Evolutionary conservation across 2,329 filamentous ascomycete species (phyloP).

Genomic region (Fusarium keratoplasticum): DNA sequence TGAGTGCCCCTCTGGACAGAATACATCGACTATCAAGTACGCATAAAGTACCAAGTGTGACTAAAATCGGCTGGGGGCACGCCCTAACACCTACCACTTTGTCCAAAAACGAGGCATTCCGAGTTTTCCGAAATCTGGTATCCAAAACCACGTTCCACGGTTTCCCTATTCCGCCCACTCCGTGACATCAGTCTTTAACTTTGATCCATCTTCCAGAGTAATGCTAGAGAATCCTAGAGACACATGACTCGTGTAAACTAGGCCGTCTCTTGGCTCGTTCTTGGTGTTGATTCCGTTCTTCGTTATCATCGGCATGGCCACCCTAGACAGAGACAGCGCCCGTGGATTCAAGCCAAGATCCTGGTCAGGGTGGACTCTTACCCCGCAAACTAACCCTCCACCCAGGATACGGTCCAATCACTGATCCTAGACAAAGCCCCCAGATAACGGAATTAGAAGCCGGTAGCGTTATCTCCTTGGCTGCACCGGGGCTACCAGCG

Average conservation of each 20-base stretch:
- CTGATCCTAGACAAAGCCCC: not conserved
- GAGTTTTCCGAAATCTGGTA: too few species aligned
- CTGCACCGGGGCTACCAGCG: not conserved
- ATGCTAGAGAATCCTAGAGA: not conserved
- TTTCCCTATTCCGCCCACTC: too few species aligned
- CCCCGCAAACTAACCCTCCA: not conserved
- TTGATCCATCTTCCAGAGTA: not conserved
- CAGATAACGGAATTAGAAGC: not conserved
- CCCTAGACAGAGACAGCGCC: not conserved
- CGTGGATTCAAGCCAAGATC: not conserved
- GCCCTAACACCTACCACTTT: too few species aligned
- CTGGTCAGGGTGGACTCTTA: not conserved
- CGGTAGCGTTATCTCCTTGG: not conserved
- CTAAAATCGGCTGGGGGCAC: too few species aligned
- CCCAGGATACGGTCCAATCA: not conserved
- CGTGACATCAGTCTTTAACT: not conserved
- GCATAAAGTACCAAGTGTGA: not conserved
- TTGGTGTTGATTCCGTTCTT: not conserved
- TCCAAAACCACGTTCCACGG: not conserved
- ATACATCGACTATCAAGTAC: not conserved
- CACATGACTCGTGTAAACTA: not conserved
- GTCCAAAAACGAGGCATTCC: too few species aligned
- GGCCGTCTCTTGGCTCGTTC: not conserved
- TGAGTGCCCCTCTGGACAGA: not conserved
- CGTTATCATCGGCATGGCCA: not conserved